These are phyloP conservation scores for Cytospora piceae DNA, from an alignment of 2,329 filamentous ascomycete genomes.

Conservation along the genomic window DNA sequence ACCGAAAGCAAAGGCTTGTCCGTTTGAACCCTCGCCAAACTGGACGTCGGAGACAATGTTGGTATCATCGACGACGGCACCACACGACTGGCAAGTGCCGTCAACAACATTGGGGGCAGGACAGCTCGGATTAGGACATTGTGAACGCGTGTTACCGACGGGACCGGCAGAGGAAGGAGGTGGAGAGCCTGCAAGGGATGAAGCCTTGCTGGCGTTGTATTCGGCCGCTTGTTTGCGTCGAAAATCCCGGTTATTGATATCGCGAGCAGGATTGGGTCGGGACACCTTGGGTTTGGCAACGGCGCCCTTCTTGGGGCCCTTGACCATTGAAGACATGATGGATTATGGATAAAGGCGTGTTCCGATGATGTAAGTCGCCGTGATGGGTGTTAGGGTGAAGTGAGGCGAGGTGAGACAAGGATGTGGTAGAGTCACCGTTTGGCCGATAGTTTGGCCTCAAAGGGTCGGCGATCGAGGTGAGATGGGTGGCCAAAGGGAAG, in stretches of 20 bases:
- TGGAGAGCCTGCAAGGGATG: conserved; percentile 36
- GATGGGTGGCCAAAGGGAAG: not conserved
- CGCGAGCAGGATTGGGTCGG: conserved; percentile 52
- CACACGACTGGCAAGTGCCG: conserved; percentile 80
- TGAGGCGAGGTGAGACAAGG: not conserved
- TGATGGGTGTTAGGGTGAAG: not conserved
- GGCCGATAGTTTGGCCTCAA: not conserved
- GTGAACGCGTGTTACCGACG: conserved; percentile 36
- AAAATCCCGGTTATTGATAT: conserved; percentile 56
- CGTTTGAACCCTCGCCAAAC: conserved; percentile 85
- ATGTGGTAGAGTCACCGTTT: not conserved
- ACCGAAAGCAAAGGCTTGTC: conserved; percentile 88
- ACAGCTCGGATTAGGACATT: conserved; percentile 63
- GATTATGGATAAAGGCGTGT: not conserved
- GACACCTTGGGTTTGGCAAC: conserved; percentile 47
- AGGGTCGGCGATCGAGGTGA: not conserved
- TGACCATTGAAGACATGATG: conserved; percentile 54
- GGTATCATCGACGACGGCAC: conserved; percentile 79
- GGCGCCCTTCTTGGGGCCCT: conserved; percentile 39
- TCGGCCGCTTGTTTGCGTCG: conserved; percentile 45
- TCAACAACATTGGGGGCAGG: conserved; percentile 60
- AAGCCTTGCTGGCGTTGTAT: conserved; percentile 31
- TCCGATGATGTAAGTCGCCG: not conserved
- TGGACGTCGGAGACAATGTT: conserved; percentile 92
- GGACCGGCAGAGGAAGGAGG: conserved; percentile 36